Evolutionary conservation across 2,329 filamentous ascomycete species (phyloP), one percentile per base, ranked within the genome.

Genomic region (Penicillium sp.): DNA sequence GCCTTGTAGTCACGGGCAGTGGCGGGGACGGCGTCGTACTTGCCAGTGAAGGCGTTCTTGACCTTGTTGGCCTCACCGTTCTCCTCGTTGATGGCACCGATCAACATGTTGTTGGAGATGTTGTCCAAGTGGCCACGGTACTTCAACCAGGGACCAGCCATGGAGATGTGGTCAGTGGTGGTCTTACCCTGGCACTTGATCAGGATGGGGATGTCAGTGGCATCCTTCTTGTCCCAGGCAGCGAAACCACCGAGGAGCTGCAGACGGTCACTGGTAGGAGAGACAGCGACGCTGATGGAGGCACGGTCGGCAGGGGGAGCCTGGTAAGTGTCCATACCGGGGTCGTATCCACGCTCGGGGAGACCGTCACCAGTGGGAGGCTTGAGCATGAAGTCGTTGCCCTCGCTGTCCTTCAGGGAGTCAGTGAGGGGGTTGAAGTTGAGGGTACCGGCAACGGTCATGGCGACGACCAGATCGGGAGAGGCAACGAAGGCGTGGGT

Each of bases 101-200:
- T 97, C 64, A 99, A 86, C 2, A 95, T 99, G 84, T 99, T 99
- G 72, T 91, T 91, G 67, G 88, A 90, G 75, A 99, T 99, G 82
- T 99, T 99, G 75, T 95, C 91, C 61, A 99, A 86, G 77, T 99
- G 95, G 61, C 95, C 95, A 83, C 98, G 98, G 86, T 98, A 99
- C 79, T 98, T 98, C 66, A 99, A 86, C 93, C 93, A 98, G 16
- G 93, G 93, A 6, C 93, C 93, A 1, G 93, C 93, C 33, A 93
- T 93, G 37, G 92, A 96, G 80, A 96, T 96, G 82, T 96, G 92
- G 75, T 96, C 93, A 63, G 93, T 96, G 64, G 93, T 97, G 65
- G 92, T 96, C 87, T 98, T 97, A 78, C 93, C 93, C 79, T 95
- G 79, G 63, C 89, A 85, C 88, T 99, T 99, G 85, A 98, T 97